These are phyloP conservation scores for Moricandia arvensis DNA, from an alignment of 345 rosid genomes.

Conservation along the genomic window DNA sequence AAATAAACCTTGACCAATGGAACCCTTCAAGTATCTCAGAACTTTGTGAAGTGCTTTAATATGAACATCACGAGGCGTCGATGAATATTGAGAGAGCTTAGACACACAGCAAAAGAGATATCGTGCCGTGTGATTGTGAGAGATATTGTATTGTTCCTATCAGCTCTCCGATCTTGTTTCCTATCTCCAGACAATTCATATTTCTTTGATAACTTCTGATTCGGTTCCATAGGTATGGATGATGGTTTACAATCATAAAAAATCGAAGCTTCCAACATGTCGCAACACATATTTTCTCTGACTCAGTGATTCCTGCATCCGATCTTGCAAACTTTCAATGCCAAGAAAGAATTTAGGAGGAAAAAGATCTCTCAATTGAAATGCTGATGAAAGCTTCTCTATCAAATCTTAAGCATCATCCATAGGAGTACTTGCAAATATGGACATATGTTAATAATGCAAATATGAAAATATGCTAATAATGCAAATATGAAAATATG, in stretches of 20 bases:
- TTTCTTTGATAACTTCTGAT: too few species aligned
- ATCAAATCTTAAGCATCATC: neutral
- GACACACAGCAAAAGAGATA: neutral
- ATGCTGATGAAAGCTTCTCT: neutral
- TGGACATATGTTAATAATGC: too few species aligned
- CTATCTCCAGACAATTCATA: too few species aligned
- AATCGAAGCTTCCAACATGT: neutral
- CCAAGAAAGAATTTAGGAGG: neutral
- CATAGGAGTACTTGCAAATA: neutral
- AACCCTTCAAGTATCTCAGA: too few species aligned
- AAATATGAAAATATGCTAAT: too few species aligned
- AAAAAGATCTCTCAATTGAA: neutral
- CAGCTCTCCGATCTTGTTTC: too few species aligned
- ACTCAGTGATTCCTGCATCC: neutral
- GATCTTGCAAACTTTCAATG: neutral
- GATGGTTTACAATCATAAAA: neutral
- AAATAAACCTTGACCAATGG: too few species aligned
- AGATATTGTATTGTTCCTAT: neutral
- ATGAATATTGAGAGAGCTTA: neutral
- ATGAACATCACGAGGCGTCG: neutral
- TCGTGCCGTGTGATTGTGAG: neutral
- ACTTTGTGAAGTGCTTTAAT: too few species aligned
- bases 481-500: too few species aligned
- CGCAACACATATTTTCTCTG: neutral
- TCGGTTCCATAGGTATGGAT: neutral